Conservation (phyloP, 441 rosid species). For the Brassica hybrid region DNA sequence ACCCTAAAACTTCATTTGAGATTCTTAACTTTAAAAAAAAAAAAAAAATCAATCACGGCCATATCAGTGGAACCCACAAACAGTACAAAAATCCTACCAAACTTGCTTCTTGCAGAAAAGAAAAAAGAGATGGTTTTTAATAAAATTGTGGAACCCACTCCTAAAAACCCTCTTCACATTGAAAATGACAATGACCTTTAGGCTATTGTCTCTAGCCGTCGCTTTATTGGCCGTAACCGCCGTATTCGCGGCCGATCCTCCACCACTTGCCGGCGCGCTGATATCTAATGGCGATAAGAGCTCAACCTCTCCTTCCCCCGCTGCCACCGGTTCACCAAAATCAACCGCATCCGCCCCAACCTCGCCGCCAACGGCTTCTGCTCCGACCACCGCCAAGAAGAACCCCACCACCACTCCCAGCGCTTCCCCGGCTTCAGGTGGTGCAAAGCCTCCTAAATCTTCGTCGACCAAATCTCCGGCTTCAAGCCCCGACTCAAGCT, state of each 20-base stretch:
- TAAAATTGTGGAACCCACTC: too few relatives aligned
- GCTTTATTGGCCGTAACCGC: slow-evolving; percentile 22
- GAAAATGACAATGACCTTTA: not conserved
- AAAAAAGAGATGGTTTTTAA: too few relatives aligned
- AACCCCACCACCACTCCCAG: slow-evolving; percentile 19
- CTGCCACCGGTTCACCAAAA: not conserved
- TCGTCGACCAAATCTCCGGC: slow-evolving; percentile 29
- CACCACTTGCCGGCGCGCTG: not conserved
- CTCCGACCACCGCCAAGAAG: slow-evolving; percentile 30
- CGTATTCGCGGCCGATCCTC: slow-evolving; percentile 35
- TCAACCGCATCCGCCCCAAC: slow-evolving; percentile 20
- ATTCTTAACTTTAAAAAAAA: not conserved
- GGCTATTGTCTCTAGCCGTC: slow-evolving; percentile 19
- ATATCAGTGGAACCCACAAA: too few relatives aligned
- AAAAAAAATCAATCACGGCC: not conserved
- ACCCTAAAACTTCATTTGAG: too few relatives aligned
- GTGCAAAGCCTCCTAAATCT: slow-evolving; percentile 19
- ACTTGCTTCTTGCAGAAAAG: too few relatives aligned
- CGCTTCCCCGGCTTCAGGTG: slow-evolving; percentile 26
- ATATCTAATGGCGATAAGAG: not conserved
- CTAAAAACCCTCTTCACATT: too few relatives aligned
- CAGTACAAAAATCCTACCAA: too few relatives aligned
- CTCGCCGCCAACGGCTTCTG: slow-evolving; percentile 25
- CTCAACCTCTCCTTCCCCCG: slow-evolving; percentile 24
- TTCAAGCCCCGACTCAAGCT: slow-evolving; percentile 39